phyloP scores from a whole-genome alignment of 352 stramenopile species.

The Blastocystis sp. region DNA sequence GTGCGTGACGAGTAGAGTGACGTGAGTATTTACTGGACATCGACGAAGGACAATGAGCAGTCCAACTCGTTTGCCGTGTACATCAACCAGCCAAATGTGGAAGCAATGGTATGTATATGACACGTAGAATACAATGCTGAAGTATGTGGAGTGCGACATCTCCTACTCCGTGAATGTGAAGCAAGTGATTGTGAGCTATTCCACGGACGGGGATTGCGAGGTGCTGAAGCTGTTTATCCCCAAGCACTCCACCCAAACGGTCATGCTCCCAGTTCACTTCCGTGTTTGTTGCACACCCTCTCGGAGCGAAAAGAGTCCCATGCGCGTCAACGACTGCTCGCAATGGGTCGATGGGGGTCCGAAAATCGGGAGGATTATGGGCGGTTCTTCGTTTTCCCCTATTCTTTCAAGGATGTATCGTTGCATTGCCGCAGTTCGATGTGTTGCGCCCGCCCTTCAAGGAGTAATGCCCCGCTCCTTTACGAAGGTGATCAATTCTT shows the following conservation, averaged over 20 bases:
- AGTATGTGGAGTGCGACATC: constrained; percentile 32
- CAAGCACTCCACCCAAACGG: background rate
- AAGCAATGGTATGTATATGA: background rate
- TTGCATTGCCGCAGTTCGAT: constrained; percentile 24
- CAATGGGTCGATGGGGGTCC: background rate
- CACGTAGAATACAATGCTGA: constrained; percentile 2
- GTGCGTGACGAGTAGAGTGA: background rate
- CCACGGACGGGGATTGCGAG: background rate
- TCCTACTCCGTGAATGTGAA: constrained; percentile 7
- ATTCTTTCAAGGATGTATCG: constrained; percentile 51
- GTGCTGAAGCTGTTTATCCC: constrained; percentile 9
- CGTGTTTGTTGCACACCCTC: constrained; percentile 11
- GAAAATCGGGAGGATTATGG: background rate
- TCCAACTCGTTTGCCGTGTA: constrained; percentile 24
- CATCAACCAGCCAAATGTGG: background rate
- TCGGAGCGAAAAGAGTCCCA: background rate
- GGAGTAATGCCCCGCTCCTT: constrained; percentile 1
- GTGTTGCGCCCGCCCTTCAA: background rate
- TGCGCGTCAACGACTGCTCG: background rate
- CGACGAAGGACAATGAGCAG: background rate
- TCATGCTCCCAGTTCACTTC: constrained; percentile 17
- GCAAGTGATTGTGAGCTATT: constrained; percentile 24
- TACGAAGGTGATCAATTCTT: constrained; percentile 66
- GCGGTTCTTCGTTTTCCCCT: background rate
- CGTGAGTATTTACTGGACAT: constrained; percentile 37